These are phyloP conservation scores for Xylaria venustula DNA, from an alignment of 495 filamentous ascomycete species.

Conservation along the genomic window DNA sequence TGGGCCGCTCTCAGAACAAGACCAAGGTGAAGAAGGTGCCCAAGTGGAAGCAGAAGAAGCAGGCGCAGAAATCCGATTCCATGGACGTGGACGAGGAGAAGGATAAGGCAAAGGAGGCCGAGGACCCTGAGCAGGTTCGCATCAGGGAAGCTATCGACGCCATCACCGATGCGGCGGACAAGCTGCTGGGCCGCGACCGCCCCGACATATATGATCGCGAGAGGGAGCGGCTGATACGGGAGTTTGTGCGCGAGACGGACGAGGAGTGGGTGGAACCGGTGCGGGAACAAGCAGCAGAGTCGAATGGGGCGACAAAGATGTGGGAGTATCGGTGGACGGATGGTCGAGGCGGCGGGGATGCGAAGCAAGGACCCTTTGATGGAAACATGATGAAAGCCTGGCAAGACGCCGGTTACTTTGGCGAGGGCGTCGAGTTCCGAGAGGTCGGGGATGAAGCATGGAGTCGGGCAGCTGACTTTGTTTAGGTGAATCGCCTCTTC, in stretches of 20 bases:
- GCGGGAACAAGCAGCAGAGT: slow-evolving; percentile 18
- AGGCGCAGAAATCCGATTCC: slow-evolving; percentile 50
- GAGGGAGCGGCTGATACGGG: slow-evolving; percentile 77
- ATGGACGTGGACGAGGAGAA: slow-evolving; percentile 67
- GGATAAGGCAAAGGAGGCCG: slow-evolving; percentile 33
- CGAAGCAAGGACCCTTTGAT: slow-evolving; percentile 84
- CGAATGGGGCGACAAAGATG: slow-evolving; percentile 41
- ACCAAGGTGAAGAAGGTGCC: slow-evolving; percentile 61
- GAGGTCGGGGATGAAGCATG: slow-evolving; percentile 60
- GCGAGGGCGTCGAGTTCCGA: slow-evolving; percentile 87
- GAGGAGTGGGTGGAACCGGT: slow-evolving; percentile 81
- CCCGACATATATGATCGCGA: slow-evolving; percentile 87
- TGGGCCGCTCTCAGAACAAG: slow-evolving; percentile 64
- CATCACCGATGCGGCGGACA: slow-evolving; percentile 86
- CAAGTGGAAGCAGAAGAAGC: slow-evolving; percentile 60
- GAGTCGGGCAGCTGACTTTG: slow-evolving; percentile 62
- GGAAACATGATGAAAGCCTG: slow-evolving; percentile 80
- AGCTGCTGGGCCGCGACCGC: slow-evolving; percentile 75
- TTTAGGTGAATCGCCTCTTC: slow-evolving; percentile 14
- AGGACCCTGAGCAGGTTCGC: slow-evolving; percentile 68
- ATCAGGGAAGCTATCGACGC: slow-evolving; percentile 72
- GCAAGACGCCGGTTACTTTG: slow-evolving; percentile 90
- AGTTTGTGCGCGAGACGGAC: slow-evolving; percentile 83
- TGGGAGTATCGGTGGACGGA: slow-evolving; percentile 96
- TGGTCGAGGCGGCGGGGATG: slow-evolving; percentile 66